These are phyloP conservation scores for Pogostemon cablin DNA, from an alignment of 257 asterid genomes.

Conservation along the genomic window DNA sequence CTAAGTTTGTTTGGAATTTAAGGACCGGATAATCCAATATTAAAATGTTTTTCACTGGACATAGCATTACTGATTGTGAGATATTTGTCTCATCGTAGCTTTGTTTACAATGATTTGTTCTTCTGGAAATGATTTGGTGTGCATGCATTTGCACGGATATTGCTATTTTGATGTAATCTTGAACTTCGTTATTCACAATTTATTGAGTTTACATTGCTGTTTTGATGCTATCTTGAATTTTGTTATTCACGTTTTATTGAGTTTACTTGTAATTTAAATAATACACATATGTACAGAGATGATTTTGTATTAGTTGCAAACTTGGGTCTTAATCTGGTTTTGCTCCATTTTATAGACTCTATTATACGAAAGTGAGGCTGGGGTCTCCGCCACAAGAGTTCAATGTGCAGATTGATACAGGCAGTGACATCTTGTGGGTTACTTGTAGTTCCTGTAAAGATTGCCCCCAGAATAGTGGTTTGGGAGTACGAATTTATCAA, in stretches of 20 bases:
- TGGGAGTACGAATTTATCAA: slow-evolving; percentile 48
- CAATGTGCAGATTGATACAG: slow-evolving; percentile 78
- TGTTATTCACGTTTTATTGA: slow-evolving; percentile 19
- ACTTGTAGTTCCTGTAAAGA: slow-evolving; percentile 59
- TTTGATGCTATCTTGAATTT: slow-evolving; percentile 26
- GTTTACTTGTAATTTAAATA: slow-evolving; percentile 11
- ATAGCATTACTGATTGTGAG: slow-evolving; percentile 20
- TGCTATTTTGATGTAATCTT: no score
- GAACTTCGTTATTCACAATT: no score
- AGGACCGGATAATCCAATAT: slow-evolving; percentile 1
- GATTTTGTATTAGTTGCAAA: not conserved
- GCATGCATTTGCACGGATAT: no score
- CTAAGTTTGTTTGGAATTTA: not conserved
- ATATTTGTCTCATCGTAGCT: not conserved
- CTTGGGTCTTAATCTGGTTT: slow-evolving; percentile 13
- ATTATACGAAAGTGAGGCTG: slow-evolving; percentile 67
- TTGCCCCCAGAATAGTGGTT: slow-evolving; percentile 62
- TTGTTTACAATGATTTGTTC: not conserved
- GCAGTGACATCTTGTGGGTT: slow-evolving; percentile 81
- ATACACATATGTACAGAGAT: not conserved
- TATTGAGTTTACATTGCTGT: not conserved
- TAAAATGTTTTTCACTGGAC: slow-evolving; percentile 27
- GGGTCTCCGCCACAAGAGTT: slow-evolving; percentile 70
- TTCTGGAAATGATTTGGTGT: no score
- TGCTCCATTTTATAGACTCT: slow-evolving; percentile 52